Evolutionary conservation across 1,284 basidiomycete species (phyloP).

Genomic region (Termitomyces sp.): DNA sequence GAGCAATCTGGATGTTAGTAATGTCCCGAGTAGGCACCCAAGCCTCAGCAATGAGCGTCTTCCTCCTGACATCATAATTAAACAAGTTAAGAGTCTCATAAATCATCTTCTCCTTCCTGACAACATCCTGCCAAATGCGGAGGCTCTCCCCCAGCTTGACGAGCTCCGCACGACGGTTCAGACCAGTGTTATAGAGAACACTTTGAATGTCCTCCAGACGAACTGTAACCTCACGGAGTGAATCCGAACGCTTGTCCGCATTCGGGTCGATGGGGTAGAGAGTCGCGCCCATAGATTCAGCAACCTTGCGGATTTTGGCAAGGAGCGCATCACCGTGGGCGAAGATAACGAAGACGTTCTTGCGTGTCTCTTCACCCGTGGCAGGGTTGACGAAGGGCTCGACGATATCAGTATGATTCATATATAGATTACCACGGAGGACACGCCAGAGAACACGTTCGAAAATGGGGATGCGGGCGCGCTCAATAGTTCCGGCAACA

Average conservation of each 20-base stretch:
- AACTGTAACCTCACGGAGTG: constrained; percentile 83
- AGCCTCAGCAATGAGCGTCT: constrained; percentile 95
- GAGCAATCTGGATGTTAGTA: constrained; percentile 78
- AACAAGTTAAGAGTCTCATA: constrained; percentile 94
- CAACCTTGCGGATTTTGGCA: constrained; percentile 96
- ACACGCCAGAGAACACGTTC: constrained; percentile 99
- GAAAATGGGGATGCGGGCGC: constrained; percentile 87
- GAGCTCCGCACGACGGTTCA: constrained; percentile 83
- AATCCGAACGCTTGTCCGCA: constrained; percentile 86
- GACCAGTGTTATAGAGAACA: constrained; percentile 87
- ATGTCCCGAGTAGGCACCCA: constrained; percentile 97
- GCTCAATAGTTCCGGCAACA: constrained; percentile 95
- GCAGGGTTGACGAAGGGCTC: constrained; percentile 89
- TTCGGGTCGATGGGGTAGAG: constrained; percentile 96
- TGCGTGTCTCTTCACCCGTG: constrained; percentile 80
- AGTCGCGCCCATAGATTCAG: constrained; percentile 97
- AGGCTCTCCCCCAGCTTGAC: constrained; percentile 84
- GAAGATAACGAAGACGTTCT: constrained; percentile 99
- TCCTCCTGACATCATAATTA: constrained; percentile 90
- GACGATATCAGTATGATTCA: constrained; percentile 97
- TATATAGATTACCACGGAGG: constrained; percentile 96
- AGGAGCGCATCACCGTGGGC: constrained; percentile 93
- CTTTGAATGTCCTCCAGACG: constrained; percentile 92
- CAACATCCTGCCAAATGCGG: constrained; percentile 90
- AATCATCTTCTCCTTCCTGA: constrained; percentile 93